These are phyloP conservation scores for Salvia miltiorrhiza DNA, from an alignment of 257 asterid genomes.

Conservation along the genomic window DNA sequence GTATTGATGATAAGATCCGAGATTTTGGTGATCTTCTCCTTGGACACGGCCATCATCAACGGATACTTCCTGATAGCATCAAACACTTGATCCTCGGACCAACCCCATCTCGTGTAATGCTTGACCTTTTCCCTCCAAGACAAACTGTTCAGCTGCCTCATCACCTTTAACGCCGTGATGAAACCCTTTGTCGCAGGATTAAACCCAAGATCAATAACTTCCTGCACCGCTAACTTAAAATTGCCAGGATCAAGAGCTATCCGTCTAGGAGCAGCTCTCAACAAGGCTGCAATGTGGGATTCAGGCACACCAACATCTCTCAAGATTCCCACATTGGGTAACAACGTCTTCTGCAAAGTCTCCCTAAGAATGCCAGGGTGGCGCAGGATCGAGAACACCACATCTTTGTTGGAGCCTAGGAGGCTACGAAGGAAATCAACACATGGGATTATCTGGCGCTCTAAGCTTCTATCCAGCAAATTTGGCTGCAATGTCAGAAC, in stretches of 20 bases:
- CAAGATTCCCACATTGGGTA: constrained; percentile 7
- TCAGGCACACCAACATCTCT: constrained; percentile 16
- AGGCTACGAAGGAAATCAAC: constrained; percentile 13
- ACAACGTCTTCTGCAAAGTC: background rate
- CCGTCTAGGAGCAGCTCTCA: background rate
- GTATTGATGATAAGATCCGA: constrained; percentile 17
- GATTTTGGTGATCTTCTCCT: background rate
- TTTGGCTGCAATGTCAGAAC: background rate
- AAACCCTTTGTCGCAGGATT: background rate
- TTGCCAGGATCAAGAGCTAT: background rate
- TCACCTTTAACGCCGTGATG: background rate
- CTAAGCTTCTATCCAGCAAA: constrained; percentile 21
- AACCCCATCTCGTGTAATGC: too few species aligned
- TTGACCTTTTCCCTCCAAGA: constrained; percentile 23
- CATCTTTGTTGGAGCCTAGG: background rate
- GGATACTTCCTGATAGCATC: constrained; percentile 5
- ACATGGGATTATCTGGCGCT: constrained; percentile 23
- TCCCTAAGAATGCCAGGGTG: background rate
- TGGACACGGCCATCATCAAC: background rate
- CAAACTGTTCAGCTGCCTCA: background rate
- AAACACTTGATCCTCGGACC: background rate
- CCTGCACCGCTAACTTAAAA: background rate
- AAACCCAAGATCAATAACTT: constrained; percentile 15
- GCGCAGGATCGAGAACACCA: background rate
- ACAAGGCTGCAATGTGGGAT: background rate